Evolutionary conservation across 208 protist species (phyloP).

Genomic region (Angomonas desouzai): DNA sequence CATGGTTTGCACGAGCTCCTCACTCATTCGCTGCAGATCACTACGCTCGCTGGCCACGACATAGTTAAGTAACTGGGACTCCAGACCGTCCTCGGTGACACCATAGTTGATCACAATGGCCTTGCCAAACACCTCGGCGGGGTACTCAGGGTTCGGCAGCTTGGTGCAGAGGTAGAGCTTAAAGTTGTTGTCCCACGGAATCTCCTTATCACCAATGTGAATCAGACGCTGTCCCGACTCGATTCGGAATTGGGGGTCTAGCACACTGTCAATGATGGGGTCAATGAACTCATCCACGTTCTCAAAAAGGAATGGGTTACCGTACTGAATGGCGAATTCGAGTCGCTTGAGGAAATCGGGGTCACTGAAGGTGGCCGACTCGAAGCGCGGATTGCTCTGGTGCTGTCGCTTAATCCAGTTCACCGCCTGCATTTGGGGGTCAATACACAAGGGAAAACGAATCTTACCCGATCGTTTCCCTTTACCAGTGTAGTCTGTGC

Average conservation of each 20-base stretch:
- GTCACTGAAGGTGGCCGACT: slow-evolving; percentile 95
- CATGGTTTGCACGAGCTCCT: slow-evolving; percentile 96
- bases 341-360: slow-evolving; percentile 97
- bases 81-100: slow-evolving; percentile 97
- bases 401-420: slow-evolving; percentile 98
- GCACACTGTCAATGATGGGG: slow-evolving; percentile 97
- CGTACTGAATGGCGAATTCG: slow-evolving; percentile 97
- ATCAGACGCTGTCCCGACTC: slow-evolving; percentile 86
- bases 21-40: slow-evolving; percentile 94
- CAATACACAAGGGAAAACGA: slow-evolving; percentile 98
- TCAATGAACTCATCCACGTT: slow-evolving; percentile 99
- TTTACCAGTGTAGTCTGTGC: slow-evolving; percentile 74
- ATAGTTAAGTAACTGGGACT: slow-evolving; percentile 98
- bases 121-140: slow-evolving; percentile 97
- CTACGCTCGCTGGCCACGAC: slow-evolving; percentile 96
- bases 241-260: slow-evolving; percentile 95
- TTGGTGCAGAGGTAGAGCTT: slow-evolving; percentile 98
- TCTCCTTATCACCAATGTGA: slow-evolving; percentile 95
- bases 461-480: slow-evolving; percentile 78
- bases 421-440: slow-evolving; percentile 99
- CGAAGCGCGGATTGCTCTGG: slow-evolving; percentile 87
- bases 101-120: slow-evolving; percentile 98
- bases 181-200: slow-evolving; percentile 98
- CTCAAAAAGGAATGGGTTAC: slow-evolving; percentile 98
- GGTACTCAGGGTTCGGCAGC: slow-evolving; percentile 98